Base-by-base conservation (phyloP, 2,329 filamentous ascomycete species). In the Balansia obtecta region DNA sequence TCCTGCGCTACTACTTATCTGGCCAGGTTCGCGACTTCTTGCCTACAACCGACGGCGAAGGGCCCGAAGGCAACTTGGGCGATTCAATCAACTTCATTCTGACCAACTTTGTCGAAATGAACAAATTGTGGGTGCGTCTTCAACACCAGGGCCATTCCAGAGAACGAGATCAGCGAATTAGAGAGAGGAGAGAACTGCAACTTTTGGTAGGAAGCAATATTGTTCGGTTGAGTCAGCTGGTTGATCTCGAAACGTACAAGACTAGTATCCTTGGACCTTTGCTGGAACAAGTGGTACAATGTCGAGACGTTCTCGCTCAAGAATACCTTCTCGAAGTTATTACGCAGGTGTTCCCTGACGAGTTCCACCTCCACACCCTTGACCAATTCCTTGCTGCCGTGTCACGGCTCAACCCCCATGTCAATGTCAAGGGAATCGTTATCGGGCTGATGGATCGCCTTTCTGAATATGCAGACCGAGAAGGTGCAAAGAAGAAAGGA, bases 101-200 rank as follows among this genome's bases (percentile, higher is more conserved):
- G 63, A 98, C 93, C 53, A 98, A 98, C 62, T 98, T 98, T 63
- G 93, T 98, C 59, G 93, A 98, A 71, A 98, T 98, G 93, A 98
- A 98, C 72, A 98, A 98, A 76, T 77, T 98, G 34, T 98, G 93
- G 93, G 93, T 98, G 55, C 84, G 93, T 42, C 73, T 97, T 63
- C 93, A 98, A 66, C 93, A 98, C 67, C 93, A 98, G 65, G 93
- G 93, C 27, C 93, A 96, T 64, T 98, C 93, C 39, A 80, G 91
- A 60, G 93, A 98, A 68, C 78, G 93, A 48, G 93, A 98, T 56
- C 85, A 94, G 70, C 79, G 93, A 59, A 95, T 89, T 52, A 89
- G 93, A 61, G 93, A 98, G 71, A 79, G 93, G 60, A 90, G 94
- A 66, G 94, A 98, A 71, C 74, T 98, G 50, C 93, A 98, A 71